These are phyloP conservation scores for Thelonectria discophora DNA, from an alignment of 2,329 filamentous ascomycete genomes.

Conservation along the genomic window DNA sequence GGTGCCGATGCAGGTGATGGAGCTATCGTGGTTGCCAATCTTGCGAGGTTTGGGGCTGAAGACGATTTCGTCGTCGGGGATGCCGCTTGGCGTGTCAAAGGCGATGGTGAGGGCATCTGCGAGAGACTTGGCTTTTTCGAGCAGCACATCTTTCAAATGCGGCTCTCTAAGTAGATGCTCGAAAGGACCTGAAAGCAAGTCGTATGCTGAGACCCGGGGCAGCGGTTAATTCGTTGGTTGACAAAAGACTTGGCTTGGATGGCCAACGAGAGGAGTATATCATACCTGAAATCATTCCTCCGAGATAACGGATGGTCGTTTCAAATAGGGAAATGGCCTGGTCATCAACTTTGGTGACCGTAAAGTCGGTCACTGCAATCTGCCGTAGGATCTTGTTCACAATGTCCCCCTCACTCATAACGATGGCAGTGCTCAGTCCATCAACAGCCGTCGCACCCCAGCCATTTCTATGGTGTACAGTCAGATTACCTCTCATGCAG, in stretches of 20 bases:
- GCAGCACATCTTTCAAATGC: neutral
- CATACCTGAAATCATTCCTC: slow-evolving; percentile 28
- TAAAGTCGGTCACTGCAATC: slow-evolving; percentile 29
- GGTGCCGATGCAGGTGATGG: slow-evolving; percentile 30
- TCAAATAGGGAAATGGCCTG: slow-evolving; percentile 31
- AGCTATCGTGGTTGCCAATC: slow-evolving; percentile 30
- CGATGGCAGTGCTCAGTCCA: slow-evolving; percentile 32
- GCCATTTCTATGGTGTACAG: slow-evolving; percentile 27
- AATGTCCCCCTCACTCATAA: slow-evolving; percentile 29
- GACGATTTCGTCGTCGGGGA: slow-evolving; percentile 34
- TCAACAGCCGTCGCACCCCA: slow-evolving; percentile 37
- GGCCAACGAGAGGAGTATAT: no score
- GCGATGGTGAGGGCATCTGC: slow-evolving; percentile 32
- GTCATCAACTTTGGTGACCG: slow-evolving; percentile 6
- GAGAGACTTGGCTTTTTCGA: slow-evolving; percentile 12
- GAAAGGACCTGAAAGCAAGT: slow-evolving; percentile 26
- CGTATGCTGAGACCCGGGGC: slow-evolving; percentile 28
- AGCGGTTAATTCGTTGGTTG: no score
- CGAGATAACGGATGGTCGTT: slow-evolving; percentile 33
- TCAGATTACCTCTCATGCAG: neutral
- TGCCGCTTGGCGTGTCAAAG: slow-evolving; percentile 33
- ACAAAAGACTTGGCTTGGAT: no score
- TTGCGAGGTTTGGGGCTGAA: slow-evolving; percentile 21
- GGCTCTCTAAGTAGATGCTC: slow-evolving; percentile 18
- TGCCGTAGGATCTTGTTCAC: slow-evolving; percentile 32